Percentiles rank a stretch among this genome's conserved stretches.
Conservation (phyloP, 108 stramenopile species). For the Phaeodactylum tricornutum region DNA sequence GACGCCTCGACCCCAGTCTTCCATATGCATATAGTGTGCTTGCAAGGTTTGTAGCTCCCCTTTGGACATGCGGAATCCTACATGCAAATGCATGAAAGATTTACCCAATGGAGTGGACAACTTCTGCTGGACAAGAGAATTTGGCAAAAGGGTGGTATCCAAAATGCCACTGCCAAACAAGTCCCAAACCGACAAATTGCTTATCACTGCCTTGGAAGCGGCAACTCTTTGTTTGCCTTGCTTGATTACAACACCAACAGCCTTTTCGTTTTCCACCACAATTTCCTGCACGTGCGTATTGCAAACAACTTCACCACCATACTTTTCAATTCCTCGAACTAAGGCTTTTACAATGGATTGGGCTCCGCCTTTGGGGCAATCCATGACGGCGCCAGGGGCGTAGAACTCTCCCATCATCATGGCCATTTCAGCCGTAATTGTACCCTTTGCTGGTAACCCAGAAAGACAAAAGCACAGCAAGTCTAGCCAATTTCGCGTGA, state of each 20-base stretch:
- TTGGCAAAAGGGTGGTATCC: conserved; percentile 31
- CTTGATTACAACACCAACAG: conserved; percentile 43
- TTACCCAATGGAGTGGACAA: conserved; percentile 44
- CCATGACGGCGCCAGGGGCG: conserved; percentile 63
- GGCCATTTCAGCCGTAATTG: conserved; percentile 88
- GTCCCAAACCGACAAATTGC: conserved; percentile 67
- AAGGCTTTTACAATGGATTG: conserved; percentile 79
- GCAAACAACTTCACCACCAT: conserved; percentile 42
- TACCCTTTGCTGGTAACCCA: conserved; percentile 71
- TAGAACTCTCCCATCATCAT: conserved; percentile 91
- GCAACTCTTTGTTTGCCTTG: conserved; percentile 20
- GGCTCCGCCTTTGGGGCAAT: conserved; percentile 78
- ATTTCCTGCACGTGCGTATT: conserved; percentile 69
- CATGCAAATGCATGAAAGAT: conserved; percentile 79
- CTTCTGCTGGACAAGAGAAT: conserved; percentile 37
- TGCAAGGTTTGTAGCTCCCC: conserved; percentile 48
- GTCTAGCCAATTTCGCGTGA: conserved; percentile 79
- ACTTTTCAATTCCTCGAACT: conserved; percentile 75
- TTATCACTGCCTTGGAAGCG: conserved; percentile 59
- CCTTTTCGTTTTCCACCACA: conserved; percentile 44
- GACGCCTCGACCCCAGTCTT: conserved; percentile 65
- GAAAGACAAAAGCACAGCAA: conserved; percentile 77
- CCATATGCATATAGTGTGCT: conserved; percentile 81
- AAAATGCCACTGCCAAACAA: conserved; percentile 51
- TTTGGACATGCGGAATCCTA: conserved; percentile 57